Evolutionary conservation across 2,329 filamentous ascomycete genomes (phyloP).

Genomic region (Hyphodiscus sp.): DNA sequence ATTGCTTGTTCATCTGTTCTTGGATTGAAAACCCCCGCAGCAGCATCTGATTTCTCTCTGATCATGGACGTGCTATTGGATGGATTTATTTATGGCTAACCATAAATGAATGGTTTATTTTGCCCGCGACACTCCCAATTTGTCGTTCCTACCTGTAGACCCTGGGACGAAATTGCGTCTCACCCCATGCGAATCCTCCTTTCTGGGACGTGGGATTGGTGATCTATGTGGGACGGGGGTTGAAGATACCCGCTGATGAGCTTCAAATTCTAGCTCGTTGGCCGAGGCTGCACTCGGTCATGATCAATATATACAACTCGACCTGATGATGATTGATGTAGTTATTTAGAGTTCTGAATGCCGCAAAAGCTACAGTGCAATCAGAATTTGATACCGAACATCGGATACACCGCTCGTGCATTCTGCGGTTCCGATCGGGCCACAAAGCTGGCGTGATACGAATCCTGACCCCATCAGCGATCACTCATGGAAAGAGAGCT

Average conservation of each 20-base stretch:
- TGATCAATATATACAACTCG: not conserved
- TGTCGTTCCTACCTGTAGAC: not conserved
- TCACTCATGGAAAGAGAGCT: not conserved
- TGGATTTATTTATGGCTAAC: not conserved
- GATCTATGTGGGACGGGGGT: not conserved
- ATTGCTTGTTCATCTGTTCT: not conserved
- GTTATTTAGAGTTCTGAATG: not conserved
- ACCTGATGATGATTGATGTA: not conserved
- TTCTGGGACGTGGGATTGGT: not conserved
- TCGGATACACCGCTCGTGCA: not conserved
- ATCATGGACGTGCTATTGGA: not conserved
- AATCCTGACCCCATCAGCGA: not conserved
- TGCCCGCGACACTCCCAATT: not conserved
- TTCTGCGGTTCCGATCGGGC: not conserved
- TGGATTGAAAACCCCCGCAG: too few relatives aligned
- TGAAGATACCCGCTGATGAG: not conserved
- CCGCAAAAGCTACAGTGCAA: not conserved
- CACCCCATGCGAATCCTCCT: not conserved
- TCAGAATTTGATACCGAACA: not conserved
- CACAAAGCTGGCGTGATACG: not conserved
- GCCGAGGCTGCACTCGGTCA: not conserved
- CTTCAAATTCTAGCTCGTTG: not conserved
- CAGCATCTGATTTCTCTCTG: not conserved
- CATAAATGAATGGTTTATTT: not conserved
- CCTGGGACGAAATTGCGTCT: not conserved